Base-by-base conservation (phyloP, 2,329 filamentous ascomycete species). In the Penicillium sp. region DNA sequence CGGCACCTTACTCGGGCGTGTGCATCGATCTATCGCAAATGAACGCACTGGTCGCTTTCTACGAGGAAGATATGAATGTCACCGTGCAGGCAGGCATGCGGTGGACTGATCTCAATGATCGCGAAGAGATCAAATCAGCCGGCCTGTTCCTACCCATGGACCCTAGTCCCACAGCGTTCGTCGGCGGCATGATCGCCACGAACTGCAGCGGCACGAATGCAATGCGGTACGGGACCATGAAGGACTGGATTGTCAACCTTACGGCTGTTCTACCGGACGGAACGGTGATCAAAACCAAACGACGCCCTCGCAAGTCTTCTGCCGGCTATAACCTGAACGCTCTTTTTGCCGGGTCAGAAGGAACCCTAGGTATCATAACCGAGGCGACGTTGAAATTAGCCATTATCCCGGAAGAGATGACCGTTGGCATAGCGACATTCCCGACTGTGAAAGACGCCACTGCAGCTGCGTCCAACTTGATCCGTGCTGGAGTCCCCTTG, bases 81-180 rank as follows among this genome's bases (percentile, higher is more conserved):
- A 86, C 94, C 4, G 88, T 96, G 3, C 90, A 96, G 63, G 90
- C 90, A 3, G 86, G 86, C 6, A 83, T 96, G 7, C 84, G 85
- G n/a, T 96, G 89, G 89, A 89, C 94, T 77, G 81, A 86, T 36
- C 70, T 96, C 42, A 96, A 96, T 56, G 80, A n/a, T n/a, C n/a
- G n/a, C n/a, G n/a, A 84, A 50, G 75, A 81, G 34, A 81, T 86
- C 57, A 79, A 84, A 64, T 75, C 79, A 26, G 83, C 79, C 3
- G 87, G 87, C 0, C 77, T 96, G 1, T 95, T 95, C 69, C 94
- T 95, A 60, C 90, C 90, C 1, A 83, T 94, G 9, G 90, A 96
- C 58, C 90, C 90, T 9, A 86, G 86, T 62, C 83, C 83, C 25
- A 75, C 72, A 1, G 77, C 77, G 0, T 68, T 71, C 46, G 69